Conservation (phyloP, 164 flowering plant genomes). For the Litsea cubeba region DNA sequence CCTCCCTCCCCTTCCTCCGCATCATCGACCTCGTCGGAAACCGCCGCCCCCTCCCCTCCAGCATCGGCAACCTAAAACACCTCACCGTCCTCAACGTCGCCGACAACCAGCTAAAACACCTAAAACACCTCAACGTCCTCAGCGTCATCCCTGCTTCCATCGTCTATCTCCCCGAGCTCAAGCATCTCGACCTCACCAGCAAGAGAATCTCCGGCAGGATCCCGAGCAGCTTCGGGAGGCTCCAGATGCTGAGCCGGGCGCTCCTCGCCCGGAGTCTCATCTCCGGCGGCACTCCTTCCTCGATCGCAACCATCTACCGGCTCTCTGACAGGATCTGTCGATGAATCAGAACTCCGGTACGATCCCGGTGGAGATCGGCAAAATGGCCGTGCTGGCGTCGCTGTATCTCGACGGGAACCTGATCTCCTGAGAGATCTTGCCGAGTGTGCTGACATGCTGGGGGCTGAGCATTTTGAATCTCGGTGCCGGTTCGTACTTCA, state of each 20-base stretch:
- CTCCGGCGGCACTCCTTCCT: conserved; percentile 51
- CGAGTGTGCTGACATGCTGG: conserved; percentile 37
- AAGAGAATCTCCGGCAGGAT: conserved; percentile 54
- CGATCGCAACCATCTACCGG: conserved; percentile 54
- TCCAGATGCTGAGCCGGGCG: conserved; percentile 75
- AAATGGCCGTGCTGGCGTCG: conserved; percentile 68
- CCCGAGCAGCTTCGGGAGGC: conserved; percentile 46
- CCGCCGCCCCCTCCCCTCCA: conserved; percentile 46
- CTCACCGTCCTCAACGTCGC: conserved; percentile 78
- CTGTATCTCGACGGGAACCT: conserved; percentile 61
- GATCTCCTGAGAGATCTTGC: conserved; percentile 56
- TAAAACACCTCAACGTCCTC: no score
- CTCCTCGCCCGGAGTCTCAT: conserved; percentile 52
- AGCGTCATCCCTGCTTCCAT: conserved; percentile 67
- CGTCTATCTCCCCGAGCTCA: conserved; percentile 32
- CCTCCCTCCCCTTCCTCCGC: conserved; percentile 53
- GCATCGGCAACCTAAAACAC: conserved; percentile 49
- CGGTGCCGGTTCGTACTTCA: conserved; percentile 67
- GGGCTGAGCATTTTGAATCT: conserved; percentile 54
- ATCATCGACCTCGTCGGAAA: conserved; percentile 71
- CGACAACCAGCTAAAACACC: conserved; percentile 65
- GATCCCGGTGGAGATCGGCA: conserved; percentile 52
- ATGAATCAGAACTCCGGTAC: conserved; percentile 48
- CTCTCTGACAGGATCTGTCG: conserved; percentile 78
- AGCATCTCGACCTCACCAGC: conserved; percentile 75